Percentiles rank a stretch among this genome's conserved stretches.
These are phyloP conservation scores for Gynochthodes officinalis DNA, from an alignment of 257 asterid genomes.

Conservation along the genomic window DNA sequence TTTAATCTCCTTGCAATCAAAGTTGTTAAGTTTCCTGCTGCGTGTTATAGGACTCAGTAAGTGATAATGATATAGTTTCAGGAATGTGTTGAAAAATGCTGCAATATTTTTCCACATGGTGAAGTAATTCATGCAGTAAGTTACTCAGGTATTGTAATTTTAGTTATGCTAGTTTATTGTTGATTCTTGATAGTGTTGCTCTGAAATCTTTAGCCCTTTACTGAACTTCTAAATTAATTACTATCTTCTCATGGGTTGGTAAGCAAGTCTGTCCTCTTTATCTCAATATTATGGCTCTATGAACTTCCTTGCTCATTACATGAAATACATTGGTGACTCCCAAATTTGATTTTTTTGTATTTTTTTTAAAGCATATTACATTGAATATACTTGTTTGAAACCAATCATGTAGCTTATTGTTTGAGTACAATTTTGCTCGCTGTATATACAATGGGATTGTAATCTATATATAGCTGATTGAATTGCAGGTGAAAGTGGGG, in stretches of 20 bases:
- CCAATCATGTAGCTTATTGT: neutral
- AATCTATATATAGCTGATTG: neutral
- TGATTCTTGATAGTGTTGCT: neutral
- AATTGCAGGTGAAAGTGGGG: slow-evolving; percentile 79
- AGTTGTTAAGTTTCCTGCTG: neutral
- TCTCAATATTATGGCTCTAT: no score
- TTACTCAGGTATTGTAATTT: neutral
- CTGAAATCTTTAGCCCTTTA: neutral
- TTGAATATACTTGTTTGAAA: neutral
- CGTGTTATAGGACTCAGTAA: no score
- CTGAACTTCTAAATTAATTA: no score
- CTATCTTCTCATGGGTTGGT: no score
- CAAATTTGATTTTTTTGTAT: no score
- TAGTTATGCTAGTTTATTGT: neutral
- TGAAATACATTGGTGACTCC: no score
- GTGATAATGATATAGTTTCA: no score
- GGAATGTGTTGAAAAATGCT: neutral
- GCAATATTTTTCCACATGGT: neutral
- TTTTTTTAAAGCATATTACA: neutral
- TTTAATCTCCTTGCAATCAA: neutral
- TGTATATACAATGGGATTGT: neutral
- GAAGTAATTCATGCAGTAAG: neutral
- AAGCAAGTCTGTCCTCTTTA: neutral
- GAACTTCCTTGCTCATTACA: no score
- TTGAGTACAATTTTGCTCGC: neutral